Base-by-base conservation (phyloP, 192 early-diverging fungal genomes). In the Umbelopsis sp. region DNA sequence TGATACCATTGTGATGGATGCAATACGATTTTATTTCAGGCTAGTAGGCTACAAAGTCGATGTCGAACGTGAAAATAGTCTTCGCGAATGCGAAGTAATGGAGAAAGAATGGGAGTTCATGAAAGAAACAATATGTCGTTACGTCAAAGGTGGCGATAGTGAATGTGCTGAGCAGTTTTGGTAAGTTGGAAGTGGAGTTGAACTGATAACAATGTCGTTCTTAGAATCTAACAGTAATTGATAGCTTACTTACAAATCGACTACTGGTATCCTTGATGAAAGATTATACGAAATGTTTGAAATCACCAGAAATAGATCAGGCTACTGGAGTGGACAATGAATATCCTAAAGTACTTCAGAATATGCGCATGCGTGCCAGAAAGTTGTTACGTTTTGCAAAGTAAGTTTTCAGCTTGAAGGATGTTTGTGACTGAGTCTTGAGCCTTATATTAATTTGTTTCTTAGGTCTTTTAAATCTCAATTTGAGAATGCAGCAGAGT, bases 21-120 rank as follows among this genome's bases (percentile, higher is more conserved):
- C 89, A 4, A 70, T 96, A 16, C 82, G 84, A 44, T 94, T 85
- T 49, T 96, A 95, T 71, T 94, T 94, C 61, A 84, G 85, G 27
- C 78, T 96, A 41, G 73, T 96, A 13, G 85, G 88, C 10, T 90
- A 87, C 82, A 93, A 92, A 71, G 79, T 91, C 45, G 83, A 85
- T 47, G 71, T 82, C 46, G 85, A 82, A 67, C 84, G 78, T 66
- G 87, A 87, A 66, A 77, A 76, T 4, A 83, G 79, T 46, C 75
- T 86, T 46, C 88, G 89, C 66, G 91, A 92, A 74, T 90, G 91
- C 67, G 95, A 93, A 73, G 76, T 92, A 15, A 79, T 96, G 70
- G 91, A 94, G 71, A 86, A 80, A 67, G 93, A 95, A 73, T 96
- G 93, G 93, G 83, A 90, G n/a, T 92, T 90, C 61, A 67, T 94